These are phyloP conservation scores for Irineochytrium annulatum DNA, from an alignment of 192 early-diverging fungal genomes.

Conservation along the genomic window DNA sequence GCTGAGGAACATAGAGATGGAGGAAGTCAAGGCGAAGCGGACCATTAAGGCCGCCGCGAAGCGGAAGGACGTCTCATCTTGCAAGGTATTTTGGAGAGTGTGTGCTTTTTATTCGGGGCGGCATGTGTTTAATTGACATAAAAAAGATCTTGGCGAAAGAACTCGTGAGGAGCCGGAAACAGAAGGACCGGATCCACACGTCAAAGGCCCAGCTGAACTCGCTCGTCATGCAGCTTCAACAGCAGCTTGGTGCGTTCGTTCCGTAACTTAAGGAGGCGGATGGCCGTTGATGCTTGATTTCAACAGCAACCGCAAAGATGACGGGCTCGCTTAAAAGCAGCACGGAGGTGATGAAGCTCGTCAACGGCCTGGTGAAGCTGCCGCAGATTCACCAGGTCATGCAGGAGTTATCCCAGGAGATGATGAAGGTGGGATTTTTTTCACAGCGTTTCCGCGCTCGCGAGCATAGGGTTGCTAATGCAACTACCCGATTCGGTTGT, in stretches of 20 bases:
- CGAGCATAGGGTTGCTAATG: no score
- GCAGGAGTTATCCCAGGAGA: slow-evolving; percentile 92
- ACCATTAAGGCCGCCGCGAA: slow-evolving; percentile 83
- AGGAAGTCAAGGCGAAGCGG: slow-evolving; percentile 78
- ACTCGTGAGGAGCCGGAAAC: slow-evolving; percentile 71
- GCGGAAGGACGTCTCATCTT: slow-evolving; percentile 65
- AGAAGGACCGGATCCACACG: slow-evolving; percentile 76
- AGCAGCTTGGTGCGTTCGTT: slow-evolving; percentile 67
- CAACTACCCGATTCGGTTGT: no score
- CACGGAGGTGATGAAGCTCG: slow-evolving; percentile 84
- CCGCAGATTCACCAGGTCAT: slow-evolving; percentile 80
- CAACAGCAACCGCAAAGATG: slow-evolving; percentile 77
- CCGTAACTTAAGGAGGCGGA: neutral
- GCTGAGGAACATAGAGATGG: slow-evolving; percentile 69
- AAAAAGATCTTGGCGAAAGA: slow-evolving; percentile 69
- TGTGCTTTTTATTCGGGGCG: slow-evolving; percentile 5
- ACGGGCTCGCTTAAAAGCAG: slow-evolving; percentile 83
- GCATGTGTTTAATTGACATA: slow-evolving; percentile 22
- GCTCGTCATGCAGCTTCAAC: slow-evolving; percentile 82
- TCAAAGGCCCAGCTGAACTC: slow-evolving; percentile 93
- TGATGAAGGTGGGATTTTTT: slow-evolving; percentile 74
- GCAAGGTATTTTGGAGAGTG: slow-evolving; percentile 20
- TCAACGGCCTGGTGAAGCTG: slow-evolving; percentile 82
- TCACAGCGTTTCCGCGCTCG: neutral
- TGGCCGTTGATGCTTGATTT: neutral